Percentiles rank a stretch among this genome's conserved stretches.
Conservation (phyloP, 495 filamentous ascomycete species). For the Lasiosphaeria miniovina region DNA sequence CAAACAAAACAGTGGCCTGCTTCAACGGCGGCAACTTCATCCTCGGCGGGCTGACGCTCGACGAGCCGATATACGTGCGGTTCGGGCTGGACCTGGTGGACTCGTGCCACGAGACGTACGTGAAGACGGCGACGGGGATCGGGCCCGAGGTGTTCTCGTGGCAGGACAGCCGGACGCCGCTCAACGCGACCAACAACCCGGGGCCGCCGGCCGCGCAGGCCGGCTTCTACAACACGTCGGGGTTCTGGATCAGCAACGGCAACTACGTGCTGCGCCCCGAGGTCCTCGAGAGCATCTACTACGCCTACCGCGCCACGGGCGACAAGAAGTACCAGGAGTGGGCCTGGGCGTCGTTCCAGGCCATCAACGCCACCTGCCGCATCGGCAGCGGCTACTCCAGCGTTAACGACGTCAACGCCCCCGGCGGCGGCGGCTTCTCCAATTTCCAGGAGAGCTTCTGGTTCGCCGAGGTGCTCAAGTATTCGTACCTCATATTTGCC, state of each 20-base stretch:
- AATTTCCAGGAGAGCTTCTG: slow-evolving; percentile 87
- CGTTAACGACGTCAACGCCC: slow-evolving; percentile 62
- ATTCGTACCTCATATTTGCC: slow-evolving; percentile 62
- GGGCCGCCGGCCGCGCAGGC: slow-evolving; percentile 44
- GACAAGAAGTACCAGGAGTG: slow-evolving; percentile 71
- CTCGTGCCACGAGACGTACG: slow-evolving; percentile 74
- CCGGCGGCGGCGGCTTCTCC: slow-evolving; percentile 56
- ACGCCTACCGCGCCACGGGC: slow-evolving; percentile 77
- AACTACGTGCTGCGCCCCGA: slow-evolving; percentile 76
- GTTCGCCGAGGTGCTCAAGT: slow-evolving; percentile 90
- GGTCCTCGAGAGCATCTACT: slow-evolving; percentile 85
- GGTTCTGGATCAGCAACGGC: slow-evolving; percentile 68
- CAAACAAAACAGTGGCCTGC: slow-evolving; percentile 56
- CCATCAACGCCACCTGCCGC: slow-evolving; percentile 62
- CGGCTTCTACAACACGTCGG: slow-evolving; percentile 59
- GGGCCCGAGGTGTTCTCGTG: slow-evolving; percentile 78
- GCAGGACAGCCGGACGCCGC: slow-evolving; percentile 48
- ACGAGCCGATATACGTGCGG: slow-evolving; percentile 59
- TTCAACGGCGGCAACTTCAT: slow-evolving; percentile 88
- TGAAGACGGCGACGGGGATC: slow-evolving; percentile 63
- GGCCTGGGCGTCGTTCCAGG: slow-evolving; percentile 78
- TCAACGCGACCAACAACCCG: slow-evolving; percentile 37
- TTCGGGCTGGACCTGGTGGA: slow-evolving; percentile 74
- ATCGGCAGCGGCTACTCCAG: slow-evolving; percentile 66
- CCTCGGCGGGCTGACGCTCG: slow-evolving; percentile 72